phyloP scores from a whole-genome alignment of 2,329 filamentous ascomycete genomes.

The Gyromitra esculenta region DNA sequence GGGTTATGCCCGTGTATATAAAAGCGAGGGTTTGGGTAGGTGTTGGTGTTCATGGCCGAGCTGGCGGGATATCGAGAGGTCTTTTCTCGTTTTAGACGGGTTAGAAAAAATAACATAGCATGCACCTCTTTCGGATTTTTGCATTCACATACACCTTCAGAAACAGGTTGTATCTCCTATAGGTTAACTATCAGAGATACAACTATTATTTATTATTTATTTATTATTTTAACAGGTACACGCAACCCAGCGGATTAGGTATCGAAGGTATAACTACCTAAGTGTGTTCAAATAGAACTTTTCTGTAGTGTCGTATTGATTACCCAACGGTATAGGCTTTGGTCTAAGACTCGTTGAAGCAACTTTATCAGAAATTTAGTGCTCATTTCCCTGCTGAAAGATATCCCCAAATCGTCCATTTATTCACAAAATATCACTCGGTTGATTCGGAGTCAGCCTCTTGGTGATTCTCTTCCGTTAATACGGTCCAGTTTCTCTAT shows the following conservation, averaged over 20 bases:
- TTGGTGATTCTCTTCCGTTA: neutral
- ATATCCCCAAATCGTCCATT: neutral
- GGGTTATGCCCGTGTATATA: neutral
- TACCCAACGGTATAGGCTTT: constrained; percentile 6
- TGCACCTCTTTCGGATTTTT: neutral
- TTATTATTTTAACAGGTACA: no score
- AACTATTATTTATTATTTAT: no score
- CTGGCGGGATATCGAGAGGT: neutral
- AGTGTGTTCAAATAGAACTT: neutral
- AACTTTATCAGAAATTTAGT: neutral
- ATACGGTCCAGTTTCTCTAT: neutral
- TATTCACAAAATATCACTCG: constrained; percentile 8
- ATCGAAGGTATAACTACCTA: neutral
- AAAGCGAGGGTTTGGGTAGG: neutral
- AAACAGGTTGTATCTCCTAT: no score
- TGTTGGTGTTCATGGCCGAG: neutral
- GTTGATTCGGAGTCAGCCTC: neutral
- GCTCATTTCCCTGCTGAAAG: constrained; percentile 16
- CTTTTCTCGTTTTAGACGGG: neutral
- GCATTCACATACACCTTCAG: neutral
- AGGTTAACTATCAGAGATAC: no score
- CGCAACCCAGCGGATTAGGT: neutral
- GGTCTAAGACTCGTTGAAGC: neutral
- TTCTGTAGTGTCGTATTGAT: constrained; percentile 1
- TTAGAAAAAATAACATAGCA: neutral